phyloP scores from a whole-genome alignment of 441 rosid species.

The Eutrema salsugineum region DNA sequence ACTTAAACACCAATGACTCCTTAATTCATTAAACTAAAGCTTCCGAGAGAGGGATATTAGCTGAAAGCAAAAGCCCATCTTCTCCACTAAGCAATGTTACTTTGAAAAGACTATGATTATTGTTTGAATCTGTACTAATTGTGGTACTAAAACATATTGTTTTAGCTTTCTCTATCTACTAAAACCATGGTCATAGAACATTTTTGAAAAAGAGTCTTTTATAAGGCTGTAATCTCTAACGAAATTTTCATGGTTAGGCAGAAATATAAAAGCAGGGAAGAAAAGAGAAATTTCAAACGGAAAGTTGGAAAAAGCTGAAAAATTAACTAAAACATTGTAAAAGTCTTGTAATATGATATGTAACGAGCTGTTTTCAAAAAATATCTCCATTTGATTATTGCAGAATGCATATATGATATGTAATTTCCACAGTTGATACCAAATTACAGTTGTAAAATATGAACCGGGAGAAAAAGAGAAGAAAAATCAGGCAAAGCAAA shows the following conservation, averaged over 20 bases:
- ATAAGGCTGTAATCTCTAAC: not conserved
- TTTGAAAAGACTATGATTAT: not conserved
- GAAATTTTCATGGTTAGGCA: not conserved
- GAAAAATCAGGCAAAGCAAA: not conserved
- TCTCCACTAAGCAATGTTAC: conserved; percentile 20
- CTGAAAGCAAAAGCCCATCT: conserved; percentile 25
- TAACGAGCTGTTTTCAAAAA: no score
- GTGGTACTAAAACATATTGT: not conserved
- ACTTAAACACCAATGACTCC: not conserved
- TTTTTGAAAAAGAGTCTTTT: not conserved
- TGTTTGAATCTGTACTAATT: not conserved
- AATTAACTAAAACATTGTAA: not conserved
- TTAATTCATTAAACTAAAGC: not conserved
- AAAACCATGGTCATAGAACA: not conserved
- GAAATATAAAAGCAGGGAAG: not conserved
- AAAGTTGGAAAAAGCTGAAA: conserved; percentile 12
- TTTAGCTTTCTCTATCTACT: conserved; percentile 1
- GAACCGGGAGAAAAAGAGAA: not conserved
- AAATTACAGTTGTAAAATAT: not conserved
- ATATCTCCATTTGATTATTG: not conserved
- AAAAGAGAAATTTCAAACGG: conserved; percentile 13
- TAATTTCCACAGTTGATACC: not conserved
- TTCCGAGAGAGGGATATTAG: not conserved
- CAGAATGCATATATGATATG: not conserved
- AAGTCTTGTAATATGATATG: not conserved